Evolutionary conservation across 2,329 filamentous ascomycete species (phyloP).

Genomic region (Cordyceps pruinosa): DNA sequence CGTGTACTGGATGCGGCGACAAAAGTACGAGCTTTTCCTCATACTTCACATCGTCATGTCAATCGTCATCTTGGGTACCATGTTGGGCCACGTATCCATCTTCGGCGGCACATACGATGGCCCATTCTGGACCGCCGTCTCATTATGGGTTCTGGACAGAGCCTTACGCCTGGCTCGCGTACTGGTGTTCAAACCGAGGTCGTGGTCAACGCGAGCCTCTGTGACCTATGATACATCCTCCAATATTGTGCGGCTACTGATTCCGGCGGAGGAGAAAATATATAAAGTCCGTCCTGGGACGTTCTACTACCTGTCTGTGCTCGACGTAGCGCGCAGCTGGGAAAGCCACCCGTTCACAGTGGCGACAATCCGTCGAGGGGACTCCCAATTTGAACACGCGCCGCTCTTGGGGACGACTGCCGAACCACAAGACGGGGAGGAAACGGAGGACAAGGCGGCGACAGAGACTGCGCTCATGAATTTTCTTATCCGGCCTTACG

Average conservation of each 20-base stretch:
- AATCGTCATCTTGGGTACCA: constrained; percentile 39
- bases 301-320: constrained; percentile 39
- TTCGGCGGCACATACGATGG: constrained; percentile 42
- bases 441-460: not conserved
- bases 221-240: constrained; percentile 30
- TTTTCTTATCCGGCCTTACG: constrained; percentile 40
- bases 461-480: constrained; percentile 22
- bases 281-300: constrained; percentile 34
- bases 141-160: constrained; percentile 45
- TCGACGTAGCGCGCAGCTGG: constrained; percentile 35
- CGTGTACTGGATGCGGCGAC: constrained; percentile 43
- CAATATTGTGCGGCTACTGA: constrained; percentile 35
- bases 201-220: constrained; percentile 29
- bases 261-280: constrained; percentile 28
- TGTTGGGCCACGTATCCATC: constrained; percentile 48
- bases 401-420: constrained; percentile 23
- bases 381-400: constrained; percentile 24
- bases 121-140: constrained; percentile 42
- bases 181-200: constrained; percentile 31
- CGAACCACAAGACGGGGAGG: constrained; percentile 1
- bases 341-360: constrained; percentile 46
- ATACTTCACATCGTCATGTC: constrained; percentile 46
- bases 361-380: constrained; percentile 23
- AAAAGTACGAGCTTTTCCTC: constrained; percentile 46
- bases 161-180: constrained; percentile 37